A percentile compares a stretch with the other conserved stretches of the same genome.
phyloP scores from a whole-genome alignment of 2,329 filamentous ascomycete species.

The Diaporthe citri region DNA sequence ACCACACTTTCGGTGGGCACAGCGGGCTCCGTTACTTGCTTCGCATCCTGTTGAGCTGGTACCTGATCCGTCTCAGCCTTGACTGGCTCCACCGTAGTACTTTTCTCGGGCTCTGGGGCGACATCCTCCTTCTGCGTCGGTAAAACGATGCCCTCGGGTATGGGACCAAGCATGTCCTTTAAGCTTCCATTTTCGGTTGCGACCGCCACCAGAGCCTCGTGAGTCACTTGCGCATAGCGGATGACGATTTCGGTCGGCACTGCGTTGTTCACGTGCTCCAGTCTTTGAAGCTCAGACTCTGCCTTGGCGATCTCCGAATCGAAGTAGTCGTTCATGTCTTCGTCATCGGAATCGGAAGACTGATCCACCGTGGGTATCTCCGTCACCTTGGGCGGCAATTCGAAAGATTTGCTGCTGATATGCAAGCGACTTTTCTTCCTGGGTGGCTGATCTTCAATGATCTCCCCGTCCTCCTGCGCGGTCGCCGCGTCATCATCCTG shows the following conservation, averaged over 20 bases:
- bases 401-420: slow-evolving; percentile 52
- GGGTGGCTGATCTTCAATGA: slow-evolving; percentile 37
- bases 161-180: slow-evolving; percentile 56
- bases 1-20: slow-evolving; percentile 32
- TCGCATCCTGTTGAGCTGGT: neutral
- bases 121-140: slow-evolving; percentile 39
- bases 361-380: slow-evolving; percentile 51
- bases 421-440: slow-evolving; percentile 47
- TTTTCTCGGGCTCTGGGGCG: slow-evolving; percentile 42
- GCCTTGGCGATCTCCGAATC: slow-evolving; percentile 65
- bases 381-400: slow-evolving; percentile 54
- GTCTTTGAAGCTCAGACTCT: slow-evolving; percentile 61
- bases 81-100: slow-evolving; percentile 33
- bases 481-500: slow-evolving; percentile 33
- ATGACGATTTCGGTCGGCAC: slow-evolving; percentile 58
- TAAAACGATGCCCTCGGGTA: slow-evolving; percentile 52
- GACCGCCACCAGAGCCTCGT: slow-evolving; percentile 63
- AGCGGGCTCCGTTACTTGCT: slow-evolving; percentile 41
- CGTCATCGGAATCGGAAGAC: slow-evolving; percentile 68
- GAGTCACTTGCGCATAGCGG: slow-evolving; percentile 61
- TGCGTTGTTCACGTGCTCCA: slow-evolving; percentile 55
- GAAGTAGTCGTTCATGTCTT: slow-evolving; percentile 70
- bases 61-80: slow-evolving; percentile 28
- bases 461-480: slow-evolving; percentile 38
- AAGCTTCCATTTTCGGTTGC: slow-evolving; percentile 60